A percentile compares a stretch with the other conserved stretches of the same genome.
Evolutionary conservation across 208 protist species (phyloP).

Genomic region (Leishmania lainsoni): DNA sequence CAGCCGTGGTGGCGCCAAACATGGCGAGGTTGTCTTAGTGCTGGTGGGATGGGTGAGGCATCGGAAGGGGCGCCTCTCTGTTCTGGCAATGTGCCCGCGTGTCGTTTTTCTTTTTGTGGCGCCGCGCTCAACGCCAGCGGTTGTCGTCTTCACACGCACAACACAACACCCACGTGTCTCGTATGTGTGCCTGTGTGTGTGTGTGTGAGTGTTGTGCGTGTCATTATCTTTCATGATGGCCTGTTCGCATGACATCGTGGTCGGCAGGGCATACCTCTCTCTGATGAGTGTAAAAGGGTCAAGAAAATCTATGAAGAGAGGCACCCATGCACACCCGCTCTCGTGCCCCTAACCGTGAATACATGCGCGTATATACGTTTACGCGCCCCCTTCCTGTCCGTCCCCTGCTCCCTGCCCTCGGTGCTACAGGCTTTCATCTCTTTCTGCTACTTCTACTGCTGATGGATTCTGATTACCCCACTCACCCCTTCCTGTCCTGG

Average conservation of each 20-base stretch:
- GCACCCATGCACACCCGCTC: background rate
- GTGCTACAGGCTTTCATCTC: background rate
- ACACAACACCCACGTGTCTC: background rate
- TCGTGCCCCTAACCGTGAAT: background rate
- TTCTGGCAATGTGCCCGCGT: background rate
- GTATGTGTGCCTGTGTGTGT: background rate
- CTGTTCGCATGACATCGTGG: background rate
- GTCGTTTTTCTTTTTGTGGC: background rate
- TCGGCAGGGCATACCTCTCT: background rate
- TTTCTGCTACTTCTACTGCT: background rate
- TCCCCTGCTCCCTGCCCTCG: background rate
- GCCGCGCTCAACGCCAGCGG: background rate
- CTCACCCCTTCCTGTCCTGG: background rate
- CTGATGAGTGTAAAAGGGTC: background rate
- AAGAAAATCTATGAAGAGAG: background rate
- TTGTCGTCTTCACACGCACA: background rate
- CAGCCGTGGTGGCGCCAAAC: background rate
- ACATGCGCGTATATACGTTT: background rate
- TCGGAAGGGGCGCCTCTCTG: background rate
- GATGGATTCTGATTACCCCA: background rate
- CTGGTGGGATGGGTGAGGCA: background rate
- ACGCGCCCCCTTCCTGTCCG: background rate
- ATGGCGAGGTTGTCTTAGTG: background rate
- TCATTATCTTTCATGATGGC: background rate
- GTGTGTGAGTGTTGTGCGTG: background rate